These are phyloP conservation scores for Hypoxylon sp. DNA, from an alignment of 2,329 filamentous ascomycete genomes.

Conservation along the genomic window DNA sequence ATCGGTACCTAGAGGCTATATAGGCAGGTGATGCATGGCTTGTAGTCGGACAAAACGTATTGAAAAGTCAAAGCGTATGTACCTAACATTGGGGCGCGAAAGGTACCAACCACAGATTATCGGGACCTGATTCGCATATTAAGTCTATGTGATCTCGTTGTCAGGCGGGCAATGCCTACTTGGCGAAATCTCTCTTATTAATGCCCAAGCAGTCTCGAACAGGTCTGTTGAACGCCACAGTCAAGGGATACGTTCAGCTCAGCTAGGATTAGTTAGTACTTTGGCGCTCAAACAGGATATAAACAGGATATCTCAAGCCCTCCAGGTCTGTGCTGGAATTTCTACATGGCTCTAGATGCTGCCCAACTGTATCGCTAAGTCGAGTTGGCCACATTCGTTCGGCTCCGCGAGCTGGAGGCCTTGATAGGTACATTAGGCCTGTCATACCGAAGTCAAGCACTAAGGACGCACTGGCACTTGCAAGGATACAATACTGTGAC, in stretches of 20 bases:
- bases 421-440: too few relatives aligned
- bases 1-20: background rate
- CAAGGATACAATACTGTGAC: background rate
- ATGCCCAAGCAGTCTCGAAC: background rate
- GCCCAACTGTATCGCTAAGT: too few relatives aligned
- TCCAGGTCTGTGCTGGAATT: too few relatives aligned
- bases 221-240: background rate
- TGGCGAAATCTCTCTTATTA: background rate
- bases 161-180: background rate
- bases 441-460: too few relatives aligned
- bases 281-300: too few relatives aligned
- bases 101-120: background rate
- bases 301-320: too few relatives aligned
- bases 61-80: conserved; percentile 21
- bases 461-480: too few relatives aligned
- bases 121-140: conserved; percentile 15
- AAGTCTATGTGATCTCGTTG: conserved; percentile 4
- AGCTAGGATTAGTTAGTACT: too few relatives aligned
- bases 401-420: too few relatives aligned
- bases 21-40: conserved; percentile 2
- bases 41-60: background rate
- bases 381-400: too few relatives aligned
- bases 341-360: too few relatives aligned
- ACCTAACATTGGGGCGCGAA: conserved; percentile 19
- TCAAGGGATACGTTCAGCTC: background rate